A percentile compares a stretch with the other conserved stretches of the same genome.
Evolutionary conservation across 2,329 filamentous ascomycete genomes (phyloP).

Genomic region (Chaetomiaceae sp.): DNA sequence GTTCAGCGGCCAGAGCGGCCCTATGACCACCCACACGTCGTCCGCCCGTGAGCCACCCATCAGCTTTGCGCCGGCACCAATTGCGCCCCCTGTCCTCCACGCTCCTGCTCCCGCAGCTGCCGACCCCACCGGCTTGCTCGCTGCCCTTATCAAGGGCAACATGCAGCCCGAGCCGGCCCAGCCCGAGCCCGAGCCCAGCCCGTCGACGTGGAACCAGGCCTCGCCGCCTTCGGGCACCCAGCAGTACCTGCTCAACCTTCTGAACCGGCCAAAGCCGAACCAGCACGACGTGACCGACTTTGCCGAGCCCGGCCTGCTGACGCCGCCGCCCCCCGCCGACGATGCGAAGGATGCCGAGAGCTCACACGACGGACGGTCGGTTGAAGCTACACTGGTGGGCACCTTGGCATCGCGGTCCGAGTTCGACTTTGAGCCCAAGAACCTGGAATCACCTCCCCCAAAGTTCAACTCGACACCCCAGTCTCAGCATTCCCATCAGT

Average conservation of each 20-base stretch:
- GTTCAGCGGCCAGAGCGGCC: slow-evolving; percentile 40
- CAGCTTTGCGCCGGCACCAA: slow-evolving; percentile 21
- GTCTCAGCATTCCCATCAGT: slow-evolving; percentile 25
- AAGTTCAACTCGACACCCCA: slow-evolving; percentile 25
- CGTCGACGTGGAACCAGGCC: slow-evolving; percentile 39
- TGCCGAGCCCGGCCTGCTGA: slow-evolving; percentile 38
- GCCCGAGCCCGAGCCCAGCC: slow-evolving; percentile 32
- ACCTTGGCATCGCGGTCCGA: slow-evolving; percentile 25
- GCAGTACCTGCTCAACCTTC: slow-evolving; percentile 76
- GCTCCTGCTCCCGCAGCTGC: slow-evolving; percentile 51
- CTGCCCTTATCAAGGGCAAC: slow-evolving; percentile 54
- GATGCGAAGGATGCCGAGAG: slow-evolving; percentile 24
- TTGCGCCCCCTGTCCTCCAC: slow-evolving; percentile 38
- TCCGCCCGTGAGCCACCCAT: slow-evolving; percentile 25
- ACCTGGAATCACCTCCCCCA: slow-evolving; percentile 21
- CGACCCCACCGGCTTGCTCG: slow-evolving; percentile 52
- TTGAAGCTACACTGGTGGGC: slow-evolving; percentile 21
- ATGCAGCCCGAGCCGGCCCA: slow-evolving; percentile 43
- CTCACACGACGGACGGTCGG: slow-evolving; percentile 18
- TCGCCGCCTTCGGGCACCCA: slow-evolving; percentile 65
- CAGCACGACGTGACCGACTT: slow-evolving; percentile 48
- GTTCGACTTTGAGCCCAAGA: slow-evolving; percentile 26
- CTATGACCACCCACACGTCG: slow-evolving; percentile 18
- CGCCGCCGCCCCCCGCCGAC: slow-evolving; percentile 38
- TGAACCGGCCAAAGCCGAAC: slow-evolving; percentile 69